Conservation (phyloP, 2,329 filamentous ascomycete genomes). For the Aspergillus neoniger region DNA sequence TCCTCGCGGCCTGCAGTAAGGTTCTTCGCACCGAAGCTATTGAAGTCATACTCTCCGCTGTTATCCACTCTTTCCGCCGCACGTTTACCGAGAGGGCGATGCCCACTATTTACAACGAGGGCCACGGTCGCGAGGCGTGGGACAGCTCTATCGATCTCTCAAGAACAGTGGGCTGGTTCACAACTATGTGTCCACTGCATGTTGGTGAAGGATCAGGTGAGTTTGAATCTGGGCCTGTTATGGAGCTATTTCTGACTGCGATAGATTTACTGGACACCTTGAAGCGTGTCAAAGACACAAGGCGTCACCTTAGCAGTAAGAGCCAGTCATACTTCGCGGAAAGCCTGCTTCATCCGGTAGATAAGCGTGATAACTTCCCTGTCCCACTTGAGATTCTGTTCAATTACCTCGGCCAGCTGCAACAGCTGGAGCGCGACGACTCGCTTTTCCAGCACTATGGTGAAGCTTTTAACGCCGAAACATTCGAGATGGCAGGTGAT, state of each 20-base stretch:
- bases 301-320: slow-evolving; percentile 36
- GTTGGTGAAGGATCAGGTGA: slow-evolving; percentile 32
- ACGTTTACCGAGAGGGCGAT: slow-evolving; percentile 46
- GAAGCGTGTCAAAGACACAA: slow-evolving; percentile 42
- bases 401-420: slow-evolving; percentile 41
- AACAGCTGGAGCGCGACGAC: slow-evolving; percentile 49
- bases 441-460: slow-evolving; percentile 47
- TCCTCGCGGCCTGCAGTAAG: slow-evolving; percentile 35
- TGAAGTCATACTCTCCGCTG: slow-evolving; percentile 40
- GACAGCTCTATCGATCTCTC: slow-evolving; percentile 49
- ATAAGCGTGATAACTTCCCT: slow-evolving; percentile 34
- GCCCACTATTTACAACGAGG: slow-evolving; percentile 53
- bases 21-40: slow-evolving; percentile 40
- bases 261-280: slow-evolving; percentile 34
- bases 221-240: neutral
- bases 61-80: slow-evolving; percentile 48
- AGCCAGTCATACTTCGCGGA: slow-evolving; percentile 40
- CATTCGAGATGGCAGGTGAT: slow-evolving; percentile 43
- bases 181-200: slow-evolving; percentile 49
- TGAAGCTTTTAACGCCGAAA: slow-evolving; percentile 32
- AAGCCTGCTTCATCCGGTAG: slow-evolving; percentile 31
- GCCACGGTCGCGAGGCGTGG: slow-evolving; percentile 52
- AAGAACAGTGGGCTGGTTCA: slow-evolving; percentile 54
- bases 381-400: slow-evolving; percentile 46
- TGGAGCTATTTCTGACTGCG: slow-evolving; percentile 13